Conservation (phyloP, 1,284 basidiomycete genomes). For the Megacollybia platyphylla region DNA sequence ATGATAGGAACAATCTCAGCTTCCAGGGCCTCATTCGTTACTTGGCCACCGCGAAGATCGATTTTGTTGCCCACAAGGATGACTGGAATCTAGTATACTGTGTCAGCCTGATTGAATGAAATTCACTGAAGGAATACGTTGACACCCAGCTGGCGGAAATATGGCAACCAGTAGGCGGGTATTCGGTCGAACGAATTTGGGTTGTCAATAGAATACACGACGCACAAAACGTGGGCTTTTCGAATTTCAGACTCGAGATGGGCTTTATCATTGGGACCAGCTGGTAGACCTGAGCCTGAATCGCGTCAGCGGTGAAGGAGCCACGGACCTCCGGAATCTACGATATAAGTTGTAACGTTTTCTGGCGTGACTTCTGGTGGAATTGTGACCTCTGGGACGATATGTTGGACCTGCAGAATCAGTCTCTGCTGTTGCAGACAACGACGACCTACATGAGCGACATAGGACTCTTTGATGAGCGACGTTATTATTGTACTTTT, state of each 20-base stretch:
- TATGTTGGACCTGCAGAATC: constrained; percentile 64
- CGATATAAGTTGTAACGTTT: constrained; percentile 91
- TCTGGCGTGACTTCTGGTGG: constrained; percentile 92
- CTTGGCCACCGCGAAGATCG: constrained; percentile 83
- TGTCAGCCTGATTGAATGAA: constrained; percentile 4
- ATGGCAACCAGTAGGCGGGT: constrained; percentile 97
- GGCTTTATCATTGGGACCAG: constrained; percentile 66
- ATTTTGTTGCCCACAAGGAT: constrained; percentile 99
- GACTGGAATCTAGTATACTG: constrained; percentile 68
- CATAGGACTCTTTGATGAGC: constrained; percentile 89
- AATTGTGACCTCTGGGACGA: constrained; percentile 92
- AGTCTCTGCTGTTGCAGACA: constrained; percentile 5
- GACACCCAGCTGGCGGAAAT: constrained; percentile 89
- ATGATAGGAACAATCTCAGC: constrained; percentile 92
- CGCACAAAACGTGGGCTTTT: constrained; percentile 94
- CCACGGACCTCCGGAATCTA: constrained; percentile 77
- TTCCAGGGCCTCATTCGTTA: constrained; percentile 90
- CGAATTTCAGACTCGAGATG: constrained; percentile 93
- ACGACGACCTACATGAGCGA: constrained; percentile 52
- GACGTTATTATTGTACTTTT: constrained; percentile 94
- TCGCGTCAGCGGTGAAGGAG: constrained; percentile 6
- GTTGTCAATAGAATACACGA: constrained; percentile 95
- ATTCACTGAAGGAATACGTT: constrained; percentile 44
- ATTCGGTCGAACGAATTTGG: constrained; percentile 94
- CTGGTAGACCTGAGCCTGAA: constrained; percentile 20